Percentiles rank a stretch among this genome's conserved stretches.
Conservation (phyloP, 2,329 filamentous ascomycete species). For the Metarhizium sp. region DNA sequence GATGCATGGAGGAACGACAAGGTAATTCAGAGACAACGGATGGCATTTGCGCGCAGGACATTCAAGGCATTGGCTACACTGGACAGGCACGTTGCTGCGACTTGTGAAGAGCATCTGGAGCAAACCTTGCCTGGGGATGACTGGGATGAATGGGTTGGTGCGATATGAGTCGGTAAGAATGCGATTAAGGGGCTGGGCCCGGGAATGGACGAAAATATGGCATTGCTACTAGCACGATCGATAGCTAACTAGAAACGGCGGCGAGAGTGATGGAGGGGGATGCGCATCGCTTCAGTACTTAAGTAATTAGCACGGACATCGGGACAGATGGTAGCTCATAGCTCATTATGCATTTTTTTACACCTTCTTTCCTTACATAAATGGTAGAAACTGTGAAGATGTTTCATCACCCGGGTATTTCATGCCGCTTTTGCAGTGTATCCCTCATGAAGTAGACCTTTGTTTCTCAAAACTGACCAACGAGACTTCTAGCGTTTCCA, state of each 20-base stretch:
- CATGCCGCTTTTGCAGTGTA: not conserved
- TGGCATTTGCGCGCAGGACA: not conserved
- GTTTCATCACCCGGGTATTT: not conserved
- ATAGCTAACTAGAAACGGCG: too few relatives aligned
- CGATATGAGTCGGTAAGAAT: not conserved
- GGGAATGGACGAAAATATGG: too few relatives aligned
- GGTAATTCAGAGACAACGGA: conserved; percentile 7
- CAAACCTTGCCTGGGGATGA: not conserved
- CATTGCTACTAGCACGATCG: too few relatives aligned
- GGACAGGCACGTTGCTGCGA: conserved; percentile 1
- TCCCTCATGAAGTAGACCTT: not conserved
- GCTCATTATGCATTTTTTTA: not conserved
- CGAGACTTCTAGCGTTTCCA: conserved; percentile 74
- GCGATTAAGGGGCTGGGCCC: too few relatives aligned
- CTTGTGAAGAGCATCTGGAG: conserved; percentile 4
- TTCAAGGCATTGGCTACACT: conserved; percentile 2
- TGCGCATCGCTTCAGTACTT: not conserved
- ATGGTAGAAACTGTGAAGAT: too few relatives aligned
- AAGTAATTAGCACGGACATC: not conserved
- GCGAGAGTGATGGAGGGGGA: too few relatives aligned
- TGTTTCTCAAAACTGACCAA: conserved; percentile 46
- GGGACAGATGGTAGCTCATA: not conserved
- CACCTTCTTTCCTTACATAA: too few relatives aligned
- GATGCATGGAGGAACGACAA: conserved; percentile 13
- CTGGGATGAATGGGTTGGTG: not conserved